These are phyloP conservation scores for Magnolia kwangsiensis DNA, from an alignment of 164 flowering plant genomes.

Conservation along the genomic window DNA sequence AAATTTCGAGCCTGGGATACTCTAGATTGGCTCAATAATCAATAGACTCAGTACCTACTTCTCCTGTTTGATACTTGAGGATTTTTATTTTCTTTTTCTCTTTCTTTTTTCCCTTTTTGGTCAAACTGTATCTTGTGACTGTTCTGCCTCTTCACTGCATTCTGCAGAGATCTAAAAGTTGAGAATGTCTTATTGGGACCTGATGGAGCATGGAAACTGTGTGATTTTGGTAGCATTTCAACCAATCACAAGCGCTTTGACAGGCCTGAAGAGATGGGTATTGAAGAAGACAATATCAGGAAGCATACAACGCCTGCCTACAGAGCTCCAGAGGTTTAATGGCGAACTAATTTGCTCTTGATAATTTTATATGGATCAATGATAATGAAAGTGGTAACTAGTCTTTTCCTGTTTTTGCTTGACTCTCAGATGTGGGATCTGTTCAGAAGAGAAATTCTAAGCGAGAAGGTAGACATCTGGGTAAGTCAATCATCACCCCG, in stretches of 20 bases:
- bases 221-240: constrained; percentile 98
- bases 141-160: background rate
- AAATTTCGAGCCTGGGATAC: no score
- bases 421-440: constrained; percentile 94
- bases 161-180: constrained; percentile 86
- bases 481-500: constrained; percentile 44
- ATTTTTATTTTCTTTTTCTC: background rate
- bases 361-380: constrained; percentile 7
- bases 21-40: no score
- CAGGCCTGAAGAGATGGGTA: constrained; percentile 97
- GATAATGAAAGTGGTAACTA: constrained; percentile 21
- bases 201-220: constrained; percentile 92
- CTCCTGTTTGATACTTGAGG: no score
- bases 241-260: constrained; percentile 95
- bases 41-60: no score
- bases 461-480: constrained; percentile 99
- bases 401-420: constrained; percentile 15
- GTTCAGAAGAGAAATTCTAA: constrained; percentile 77
- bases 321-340: constrained; percentile 92
- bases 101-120: background rate
- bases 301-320: constrained; percentile 98
- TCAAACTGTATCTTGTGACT: background rate
- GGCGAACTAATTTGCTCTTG: constrained; percentile 4
- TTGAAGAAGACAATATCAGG: constrained; percentile 97
- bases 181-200: constrained; percentile 85